Percentiles rank a stretch among this genome's conserved stretches.
These are phyloP conservation scores for Phlebiopsis flavidoalba DNA, from an alignment of 768 basidiomycete genomes.

Conservation along the genomic window DNA sequence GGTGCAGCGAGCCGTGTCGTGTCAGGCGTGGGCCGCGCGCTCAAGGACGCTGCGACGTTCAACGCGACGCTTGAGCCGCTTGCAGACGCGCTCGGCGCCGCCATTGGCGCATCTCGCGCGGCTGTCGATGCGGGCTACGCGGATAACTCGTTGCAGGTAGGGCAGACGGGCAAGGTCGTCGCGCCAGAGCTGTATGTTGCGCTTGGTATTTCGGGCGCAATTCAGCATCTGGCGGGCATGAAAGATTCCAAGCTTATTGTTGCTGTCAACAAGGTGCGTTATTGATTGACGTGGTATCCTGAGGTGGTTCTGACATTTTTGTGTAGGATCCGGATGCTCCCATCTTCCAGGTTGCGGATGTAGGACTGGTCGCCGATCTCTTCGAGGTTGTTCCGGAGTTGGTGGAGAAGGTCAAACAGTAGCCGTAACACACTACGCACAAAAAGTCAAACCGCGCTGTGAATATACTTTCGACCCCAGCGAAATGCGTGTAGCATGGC, in stretches of 20 bases:
- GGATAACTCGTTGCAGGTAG: conserved; percentile 97
- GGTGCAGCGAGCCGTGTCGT: conserved; percentile 84
- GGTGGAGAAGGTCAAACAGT: conserved; percentile 72
- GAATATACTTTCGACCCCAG: not conserved
- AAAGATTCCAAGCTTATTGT: conserved; percentile 99
- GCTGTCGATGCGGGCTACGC: conserved; percentile 98
- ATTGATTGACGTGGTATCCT: too few relatives aligned
- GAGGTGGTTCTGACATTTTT: too few relatives aligned
- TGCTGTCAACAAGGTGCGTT: conserved; percentile 87
- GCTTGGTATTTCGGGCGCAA: conserved; percentile 95
- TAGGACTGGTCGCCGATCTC: conserved; percentile 90
- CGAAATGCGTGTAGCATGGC: not conserved
- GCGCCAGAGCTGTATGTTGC: conserved; percentile 97
- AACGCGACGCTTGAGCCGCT: conserved; percentile 80
- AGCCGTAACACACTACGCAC: not conserved
- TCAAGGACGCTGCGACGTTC: conserved; percentile 96
- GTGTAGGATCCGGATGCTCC: conserved; percentile 91
- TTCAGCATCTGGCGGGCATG: conserved; percentile 99
- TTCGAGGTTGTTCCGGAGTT: conserved; percentile 91
- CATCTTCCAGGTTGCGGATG: conserved; percentile 98
- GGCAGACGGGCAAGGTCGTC: conserved; percentile 98
- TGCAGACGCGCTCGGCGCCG: conserved; percentile 89
- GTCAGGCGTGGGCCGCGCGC: conserved; percentile 87
- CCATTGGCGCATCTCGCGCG: conserved; percentile 96
- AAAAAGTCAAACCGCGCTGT: not conserved